Conservation (phyloP, 208 protist species). For the Acanthamoeba healyi region DNA sequence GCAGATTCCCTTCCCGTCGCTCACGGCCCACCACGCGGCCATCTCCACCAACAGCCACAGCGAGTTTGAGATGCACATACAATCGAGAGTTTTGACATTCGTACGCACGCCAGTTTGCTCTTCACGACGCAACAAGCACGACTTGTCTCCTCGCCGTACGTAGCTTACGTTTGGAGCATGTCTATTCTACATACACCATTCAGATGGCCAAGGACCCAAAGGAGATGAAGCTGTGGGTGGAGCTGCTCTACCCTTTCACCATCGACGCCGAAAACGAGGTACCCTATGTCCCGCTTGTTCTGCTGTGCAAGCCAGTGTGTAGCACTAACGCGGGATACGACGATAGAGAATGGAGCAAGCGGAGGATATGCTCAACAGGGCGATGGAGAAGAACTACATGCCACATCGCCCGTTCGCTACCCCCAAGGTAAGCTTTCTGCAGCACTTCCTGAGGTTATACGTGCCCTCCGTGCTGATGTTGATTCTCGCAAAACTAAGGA, state of each 20-base stretch:
- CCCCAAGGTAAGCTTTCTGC: background rate
- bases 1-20: slow-evolving; percentile 23
- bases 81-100: background rate
- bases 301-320: background rate
- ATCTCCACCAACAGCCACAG: background rate
- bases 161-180: too few species aligned
- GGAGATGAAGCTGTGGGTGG: slow-evolving; percentile 60
- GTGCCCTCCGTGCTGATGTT: too few species aligned
- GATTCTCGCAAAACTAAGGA: background rate
- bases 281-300: background rate
- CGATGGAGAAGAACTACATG: background rate
- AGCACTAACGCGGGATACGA: too few species aligned
- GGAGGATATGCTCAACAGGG: slow-evolving; percentile 24
- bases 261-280: slow-evolving; percentile 70
- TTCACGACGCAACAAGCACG: too few species aligned
- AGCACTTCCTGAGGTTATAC: too few species aligned
- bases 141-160: too few species aligned
- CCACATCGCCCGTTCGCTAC: background rate
- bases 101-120: background rate
- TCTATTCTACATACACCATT: too few species aligned
- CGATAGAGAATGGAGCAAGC: slow-evolving; percentile 40
- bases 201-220: slow-evolving; percentile 30
- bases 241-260: slow-evolving; percentile 58
- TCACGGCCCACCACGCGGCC: background rate
- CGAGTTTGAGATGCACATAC: background rate